Base-by-base conservation (phyloP, 2,329 filamentous ascomycete species). In the Paramyrothecium roridum region DNA sequence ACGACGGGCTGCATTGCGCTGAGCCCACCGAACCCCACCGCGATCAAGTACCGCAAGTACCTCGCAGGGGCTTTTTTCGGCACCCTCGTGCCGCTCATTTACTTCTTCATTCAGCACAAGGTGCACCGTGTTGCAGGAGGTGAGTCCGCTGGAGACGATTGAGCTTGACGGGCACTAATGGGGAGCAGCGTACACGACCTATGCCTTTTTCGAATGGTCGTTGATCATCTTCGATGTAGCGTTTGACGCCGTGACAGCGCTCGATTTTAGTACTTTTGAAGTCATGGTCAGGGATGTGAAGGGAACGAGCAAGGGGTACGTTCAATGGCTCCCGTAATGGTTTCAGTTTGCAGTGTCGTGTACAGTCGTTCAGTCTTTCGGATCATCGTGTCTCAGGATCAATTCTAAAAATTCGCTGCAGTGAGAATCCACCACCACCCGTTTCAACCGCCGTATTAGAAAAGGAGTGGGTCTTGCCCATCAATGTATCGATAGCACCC, bases 71-170 rank as follows among this genome's bases (percentile, higher is more conserved):
- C 87, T 45, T 99, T 99, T 77, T 99, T 98, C 67, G 91, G 88
- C 52, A 96, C 92, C 4, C 81, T 99, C 30, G 82, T 97, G 50
- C 93, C 93, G 30, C 78, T 99, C 70, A 83, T 98, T 20, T 98
- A 97, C 78, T 99, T 92, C 71, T 99, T 97, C 71, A 96, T 99
- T 61, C 95, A 97, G 73, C 95, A 99, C 80, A 99, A 99, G 75
- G 90, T 99, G 52, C 92, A 99, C 72, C 91, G 88, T 57, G 85
- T 98, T 58, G 81, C 95, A 56, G 95, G 95, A 81, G 95, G 93
- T 98, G 79, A 73, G 87, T 70, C 52, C 52, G 57, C 62, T 67
- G 56, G 57, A 54, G 16, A 13, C 37, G 37, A 43, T 4, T 17
- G 37, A 43, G 12, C 6, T 13, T 43, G 37, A 19, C 13, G 13